A percentile compares a stretch with the other conserved stretches of the same genome.
phyloP scores from a whole-genome alignment of 108 stramenopile species.

The Cyclotella choctawhatcheeana region DNA sequence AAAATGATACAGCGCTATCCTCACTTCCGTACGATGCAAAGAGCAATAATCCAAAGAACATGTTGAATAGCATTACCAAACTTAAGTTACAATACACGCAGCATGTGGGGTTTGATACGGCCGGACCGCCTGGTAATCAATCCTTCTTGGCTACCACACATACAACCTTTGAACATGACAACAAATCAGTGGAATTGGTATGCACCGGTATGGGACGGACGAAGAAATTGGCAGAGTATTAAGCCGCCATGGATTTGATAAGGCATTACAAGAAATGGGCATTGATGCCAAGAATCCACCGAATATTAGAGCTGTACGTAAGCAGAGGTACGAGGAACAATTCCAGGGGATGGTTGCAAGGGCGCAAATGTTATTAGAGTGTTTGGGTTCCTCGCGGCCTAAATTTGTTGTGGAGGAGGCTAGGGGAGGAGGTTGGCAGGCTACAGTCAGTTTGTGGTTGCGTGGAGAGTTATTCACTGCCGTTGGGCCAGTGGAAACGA shows the following conservation, averaged over 20 bases:
- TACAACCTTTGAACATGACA: neutral
- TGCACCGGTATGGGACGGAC: neutral
- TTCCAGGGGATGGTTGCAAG: neutral
- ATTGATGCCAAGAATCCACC: slow-evolving; percentile 6
- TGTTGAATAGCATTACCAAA: neutral
- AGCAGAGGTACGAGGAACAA: neutral
- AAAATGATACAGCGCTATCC: neutral
- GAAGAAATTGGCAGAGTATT: slow-evolving; percentile 1
- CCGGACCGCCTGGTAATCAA: neutral
- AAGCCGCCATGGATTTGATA: slow-evolving; percentile 18
- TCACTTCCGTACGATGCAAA: neutral
- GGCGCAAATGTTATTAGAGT: slow-evolving; percentile 3
- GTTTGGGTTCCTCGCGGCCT: neutral
- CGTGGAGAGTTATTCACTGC: slow-evolving; percentile 3
- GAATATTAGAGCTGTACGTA: neutral
- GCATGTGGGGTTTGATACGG: neutral
- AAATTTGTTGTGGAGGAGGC: neutral
- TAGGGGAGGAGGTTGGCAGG: neutral
- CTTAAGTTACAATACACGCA: neutral
- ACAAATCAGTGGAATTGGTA: neutral
- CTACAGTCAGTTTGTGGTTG: neutral
- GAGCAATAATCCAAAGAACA: neutral
- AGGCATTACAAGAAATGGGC: neutral
- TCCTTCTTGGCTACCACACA: neutral
- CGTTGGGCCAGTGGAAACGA: neutral